Base-by-base conservation (phyloP, 352 stramenopile species). In the Pythium folliculosum region DNA sequence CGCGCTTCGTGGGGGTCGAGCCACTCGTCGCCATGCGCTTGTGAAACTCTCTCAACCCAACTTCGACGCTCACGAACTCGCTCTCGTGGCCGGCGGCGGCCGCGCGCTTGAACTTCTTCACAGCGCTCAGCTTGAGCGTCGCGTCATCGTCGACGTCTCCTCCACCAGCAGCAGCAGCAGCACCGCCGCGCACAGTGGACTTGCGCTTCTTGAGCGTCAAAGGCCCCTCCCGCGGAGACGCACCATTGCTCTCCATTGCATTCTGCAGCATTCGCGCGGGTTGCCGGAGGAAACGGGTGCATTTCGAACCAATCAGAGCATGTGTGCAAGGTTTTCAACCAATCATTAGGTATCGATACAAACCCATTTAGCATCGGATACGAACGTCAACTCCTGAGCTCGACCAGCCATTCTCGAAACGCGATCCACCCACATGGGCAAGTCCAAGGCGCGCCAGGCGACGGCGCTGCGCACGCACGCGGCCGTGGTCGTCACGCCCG, bases 11-110 rank as follows among this genome's bases (percentile, higher is more conserved):
- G 9, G 63, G 63, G 19, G 48, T 58, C 54, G 54, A 44, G 25
- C 69, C 37, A 32, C 63, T 48, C 23, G 61, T 62, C 27, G 65
- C 77, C 60, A 91, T 71, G 12, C 84, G 84, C 56, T 81, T 81
- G 59, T 81, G 79, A 27, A 92, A 74, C 65, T 86, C 84, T 51
- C 84, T 82, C 77, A 92, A 86, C 19, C 84, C 82, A 38, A 88
- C 82, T 60, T 88, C 77, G 48, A 89, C 79, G 65, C 78, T 88
- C 44, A 92, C 77, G 60, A 92, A 92, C 76, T 92, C 84, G 67
- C 82, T 91, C 30, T 69, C 67, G 53, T 69, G 23, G 27, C 53
- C 48, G 47, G 30, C n/a, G 16, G 25, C 17, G 16, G n/a, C 3
- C 5, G 48, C 22, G 48, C 67, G 60, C 54, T 69, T 73, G 47